These are phyloP conservation scores for Alternaria metachromatica DNA, from an alignment of 2,329 filamentous ascomycete genomes.

Conservation along the genomic window DNA sequence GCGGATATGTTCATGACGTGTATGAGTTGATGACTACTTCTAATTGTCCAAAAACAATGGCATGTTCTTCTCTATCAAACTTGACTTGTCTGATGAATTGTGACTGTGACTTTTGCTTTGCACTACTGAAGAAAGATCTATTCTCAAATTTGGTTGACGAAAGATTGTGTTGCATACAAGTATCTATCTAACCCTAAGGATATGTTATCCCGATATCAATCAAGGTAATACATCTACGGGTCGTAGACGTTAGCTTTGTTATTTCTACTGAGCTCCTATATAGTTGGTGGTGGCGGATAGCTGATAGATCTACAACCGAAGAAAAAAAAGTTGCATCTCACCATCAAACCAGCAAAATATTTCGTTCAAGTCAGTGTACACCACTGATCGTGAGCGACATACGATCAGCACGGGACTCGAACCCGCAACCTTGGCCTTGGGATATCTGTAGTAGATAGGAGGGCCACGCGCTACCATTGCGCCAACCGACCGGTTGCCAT, in stretches of 20 bases:
- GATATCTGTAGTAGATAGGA: slow-evolving; percentile 23
- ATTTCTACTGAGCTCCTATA: not conserved
- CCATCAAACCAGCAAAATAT: not conserved
- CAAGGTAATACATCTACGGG: not conserved
- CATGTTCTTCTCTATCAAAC: not conserved
- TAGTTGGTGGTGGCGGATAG: not conserved
- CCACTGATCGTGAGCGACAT: not conserved
- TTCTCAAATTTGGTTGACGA: not conserved
- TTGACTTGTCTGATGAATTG: not conserved
- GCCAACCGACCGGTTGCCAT: slow-evolving; percentile 39
- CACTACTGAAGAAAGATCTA: not conserved
- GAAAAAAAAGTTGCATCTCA: not conserved
- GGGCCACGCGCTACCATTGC: slow-evolving; percentile 50
- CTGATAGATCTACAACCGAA: not conserved
- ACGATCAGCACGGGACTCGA: slow-evolving; percentile 47
- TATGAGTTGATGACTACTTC: slow-evolving; percentile 36
- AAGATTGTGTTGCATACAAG: not conserved
- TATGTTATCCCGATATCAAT: not conserved
- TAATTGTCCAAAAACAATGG: slow-evolving; percentile 14
- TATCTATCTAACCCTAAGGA: not conserved
- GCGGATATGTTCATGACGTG: slow-evolving; percentile 33
- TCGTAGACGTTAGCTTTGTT: not conserved
- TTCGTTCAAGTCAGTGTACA: not conserved
- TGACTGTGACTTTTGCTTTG: not conserved
- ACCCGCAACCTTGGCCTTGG: slow-evolving; percentile 47